A percentile compares a stretch with the other conserved stretches of the same genome.
Conservation (phyloP, 1,284 basidiomycete genomes). For the Gastroboletus turbinatus region DNA sequence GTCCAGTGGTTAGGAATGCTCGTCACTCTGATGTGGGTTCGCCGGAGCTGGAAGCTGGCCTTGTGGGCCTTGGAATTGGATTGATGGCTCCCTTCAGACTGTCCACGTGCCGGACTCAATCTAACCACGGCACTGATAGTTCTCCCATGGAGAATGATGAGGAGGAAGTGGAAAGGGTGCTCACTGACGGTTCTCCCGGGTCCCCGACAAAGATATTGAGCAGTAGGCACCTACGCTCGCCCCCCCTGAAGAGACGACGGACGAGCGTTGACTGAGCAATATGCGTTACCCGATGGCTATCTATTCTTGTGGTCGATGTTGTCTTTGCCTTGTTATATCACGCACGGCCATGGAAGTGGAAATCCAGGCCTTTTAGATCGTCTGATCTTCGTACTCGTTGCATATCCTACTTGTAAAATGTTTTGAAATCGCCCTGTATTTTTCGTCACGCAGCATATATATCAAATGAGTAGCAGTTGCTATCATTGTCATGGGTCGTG, state of each 20-base stretch:
- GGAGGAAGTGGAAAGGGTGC: slow-evolving; percentile 32
- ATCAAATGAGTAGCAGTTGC: not conserved
- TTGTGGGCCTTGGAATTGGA: slow-evolving; percentile 48
- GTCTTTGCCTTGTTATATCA: slow-evolving; percentile 16
- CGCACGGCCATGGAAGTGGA: slow-evolving; percentile 12
- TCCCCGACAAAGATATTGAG: slow-evolving; percentile 28
- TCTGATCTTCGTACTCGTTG: slow-evolving; percentile 16
- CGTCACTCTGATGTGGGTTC: slow-evolving; percentile 29
- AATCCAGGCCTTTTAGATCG: slow-evolving; percentile 4
- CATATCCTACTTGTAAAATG: slow-evolving; percentile 35
- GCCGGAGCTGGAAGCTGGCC: slow-evolving; percentile 33
- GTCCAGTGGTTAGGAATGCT: slow-evolving; percentile 56
- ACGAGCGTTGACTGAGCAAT: slow-evolving; percentile 29
- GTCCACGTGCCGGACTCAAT: slow-evolving; percentile 32
- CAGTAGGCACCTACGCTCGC: slow-evolving; percentile 30
- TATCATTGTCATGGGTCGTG: slow-evolving; percentile 16
- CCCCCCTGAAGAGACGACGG: slow-evolving; percentile 47
- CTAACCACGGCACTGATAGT: slow-evolving; percentile 11
- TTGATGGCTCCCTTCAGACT: slow-evolving; percentile 54
- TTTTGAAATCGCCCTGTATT: slow-evolving; percentile 34
- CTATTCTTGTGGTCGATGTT: slow-evolving; percentile 12
- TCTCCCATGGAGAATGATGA: slow-evolving; percentile 32
- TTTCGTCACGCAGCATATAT: slow-evolving; percentile 9
- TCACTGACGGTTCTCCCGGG: slow-evolving; percentile 23
- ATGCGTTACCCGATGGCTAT: slow-evolving; percentile 2